Evolutionary conservation across 2,329 filamentous ascomycete genomes (phyloP).

Genomic region (Fusarium cyanostomum): DNA sequence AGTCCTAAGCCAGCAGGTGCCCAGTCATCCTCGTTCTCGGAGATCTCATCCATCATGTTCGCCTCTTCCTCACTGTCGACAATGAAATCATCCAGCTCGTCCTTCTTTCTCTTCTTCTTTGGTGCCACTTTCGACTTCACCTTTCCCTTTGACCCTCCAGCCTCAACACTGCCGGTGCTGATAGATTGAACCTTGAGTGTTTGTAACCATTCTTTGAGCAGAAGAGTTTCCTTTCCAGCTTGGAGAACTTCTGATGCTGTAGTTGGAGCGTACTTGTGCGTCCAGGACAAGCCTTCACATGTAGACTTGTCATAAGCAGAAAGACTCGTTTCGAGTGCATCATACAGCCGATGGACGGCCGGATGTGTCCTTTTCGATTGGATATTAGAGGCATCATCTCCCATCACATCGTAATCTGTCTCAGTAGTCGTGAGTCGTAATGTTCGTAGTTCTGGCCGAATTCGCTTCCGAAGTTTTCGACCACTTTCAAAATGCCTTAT

Average conservation of each 20-base stretch:
- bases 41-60: slow-evolving; percentile 73
- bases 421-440: slow-evolving; percentile 2
- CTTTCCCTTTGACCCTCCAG: slow-evolving; percentile 41
- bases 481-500: slow-evolving; percentile 67
- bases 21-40: slow-evolving; percentile 66
- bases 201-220: slow-evolving; percentile 84
- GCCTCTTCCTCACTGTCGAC: slow-evolving; percentile 81
- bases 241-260: slow-evolving; percentile 79
- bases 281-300: slow-evolving; percentile 80
- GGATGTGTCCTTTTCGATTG: slow-evolving; percentile 57
- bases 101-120: slow-evolving; percentile 74
- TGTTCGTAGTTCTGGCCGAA: slow-evolving; percentile 58
- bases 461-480: slow-evolving; percentile 58
- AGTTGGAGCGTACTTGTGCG: slow-evolving; percentile 83
- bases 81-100: slow-evolving; percentile 82
- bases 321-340: slow-evolving; percentile 66
- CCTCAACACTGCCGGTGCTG: slow-evolving; percentile 63
- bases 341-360: slow-evolving; percentile 67
- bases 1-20: slow-evolving; percentile 49
- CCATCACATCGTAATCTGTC: slow-evolving; percentile 38
- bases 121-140: slow-evolving; percentile 42
- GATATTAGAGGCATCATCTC: slow-evolving; percentile 49
- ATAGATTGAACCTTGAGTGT: slow-evolving; percentile 80
- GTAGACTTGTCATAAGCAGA: slow-evolving; percentile 83
- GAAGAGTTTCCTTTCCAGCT: slow-evolving; percentile 70